Evolutionary conservation across 164 flowering plant genomes (phyloP).

Genomic region (Vitis rotundifolia): DNA sequence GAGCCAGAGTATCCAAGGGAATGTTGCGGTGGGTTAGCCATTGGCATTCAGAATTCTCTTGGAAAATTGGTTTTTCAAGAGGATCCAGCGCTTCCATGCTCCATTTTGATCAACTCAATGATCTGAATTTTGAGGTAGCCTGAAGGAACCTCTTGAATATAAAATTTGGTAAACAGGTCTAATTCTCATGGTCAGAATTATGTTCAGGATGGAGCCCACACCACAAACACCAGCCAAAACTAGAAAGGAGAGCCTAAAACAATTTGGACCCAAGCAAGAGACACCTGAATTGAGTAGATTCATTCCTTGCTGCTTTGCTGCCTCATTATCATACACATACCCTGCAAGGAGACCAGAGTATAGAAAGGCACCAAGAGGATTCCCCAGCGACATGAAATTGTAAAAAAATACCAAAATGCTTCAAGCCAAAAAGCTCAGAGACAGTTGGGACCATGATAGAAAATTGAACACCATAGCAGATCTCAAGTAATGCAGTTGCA

Average conservation of each 20-base stretch:
- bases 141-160: slow-evolving; percentile 78
- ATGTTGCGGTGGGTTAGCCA: too few species aligned
- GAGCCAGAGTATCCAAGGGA: too few species aligned
- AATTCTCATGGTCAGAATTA: slow-evolving; percentile 56
- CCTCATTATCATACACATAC: slow-evolving; percentile 70
- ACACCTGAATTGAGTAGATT: slow-evolving; percentile 25
- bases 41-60: too few species aligned
- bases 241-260: slow-evolving; percentile 71
- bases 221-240: slow-evolving; percentile 71
- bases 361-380: slow-evolving; percentile 82
- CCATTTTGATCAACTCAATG: slow-evolving; percentile 23
- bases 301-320: slow-evolving; percentile 47
- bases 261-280: slow-evolving; percentile 72
- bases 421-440: slow-evolving; percentile 89
- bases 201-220: slow-evolving; percentile 59
- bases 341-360: slow-evolving; percentile 81
- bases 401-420: slow-evolving; percentile 70
- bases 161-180: slow-evolving; percentile 85
- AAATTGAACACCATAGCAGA: slow-evolving; percentile 87
- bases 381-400: slow-evolving; percentile 71
- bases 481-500: slow-evolving; percentile 75
- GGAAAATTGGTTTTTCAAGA: too few species aligned
- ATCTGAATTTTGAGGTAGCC: slow-evolving; percentile 46
- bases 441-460: slow-evolving; percentile 83
- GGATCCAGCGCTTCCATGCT: too few species aligned